Base-by-base conservation (phyloP, 164 flowering plant genomes). In the Macadamia tetraphylla region DNA sequence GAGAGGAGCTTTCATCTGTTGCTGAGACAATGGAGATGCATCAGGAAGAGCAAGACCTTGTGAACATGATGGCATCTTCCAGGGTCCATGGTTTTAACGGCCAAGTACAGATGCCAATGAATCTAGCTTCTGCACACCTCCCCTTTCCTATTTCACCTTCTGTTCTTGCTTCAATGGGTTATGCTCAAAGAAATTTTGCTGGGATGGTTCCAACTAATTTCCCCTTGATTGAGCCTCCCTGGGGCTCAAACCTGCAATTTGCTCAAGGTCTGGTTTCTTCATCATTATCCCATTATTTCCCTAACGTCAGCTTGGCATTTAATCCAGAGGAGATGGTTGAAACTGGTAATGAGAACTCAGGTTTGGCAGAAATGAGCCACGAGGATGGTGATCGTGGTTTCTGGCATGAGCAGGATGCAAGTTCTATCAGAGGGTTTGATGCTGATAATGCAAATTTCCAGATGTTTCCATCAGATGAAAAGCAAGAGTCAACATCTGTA, bases 1-100 rank as follows among this genome's bases (percentile, higher is more conserved):
- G 76, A 62, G 87, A 85, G 64, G 91, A 84, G 35, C 82, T 78
- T 75, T 71, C 84, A 62, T 75, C 85, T 65, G 71, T 74, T 60
- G 51, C 71, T 17, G 88, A 86, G 44, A 74, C 82, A 14, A 82
- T 75, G 29, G 84, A 80, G 66, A 82, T 83, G 87, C 88, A 79
- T 64, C 97, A 86, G 71, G 94, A 89, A 68, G 95, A 90, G 81
- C 97, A 92, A 84, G 98, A 92, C 78, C 77, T 85, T 66, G 86
- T 89, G 71, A 94, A 90, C 76, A 78, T 92, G 84, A 81, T 87
- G 85, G 87, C 90, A 55, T 81, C 96, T 72, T 76, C 91, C 44
- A 30, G 81, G 10, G 77, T 77, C 58, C 85, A 81, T 73, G 79
- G 80, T 74, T 84, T 86, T 65, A 80, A 81, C 74, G 89, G 92